Evolutionary conservation across 345 rosid species (phyloP), one percentile per base, ranked within the genome.

Genomic region (Heritiera littoralis): DNA sequence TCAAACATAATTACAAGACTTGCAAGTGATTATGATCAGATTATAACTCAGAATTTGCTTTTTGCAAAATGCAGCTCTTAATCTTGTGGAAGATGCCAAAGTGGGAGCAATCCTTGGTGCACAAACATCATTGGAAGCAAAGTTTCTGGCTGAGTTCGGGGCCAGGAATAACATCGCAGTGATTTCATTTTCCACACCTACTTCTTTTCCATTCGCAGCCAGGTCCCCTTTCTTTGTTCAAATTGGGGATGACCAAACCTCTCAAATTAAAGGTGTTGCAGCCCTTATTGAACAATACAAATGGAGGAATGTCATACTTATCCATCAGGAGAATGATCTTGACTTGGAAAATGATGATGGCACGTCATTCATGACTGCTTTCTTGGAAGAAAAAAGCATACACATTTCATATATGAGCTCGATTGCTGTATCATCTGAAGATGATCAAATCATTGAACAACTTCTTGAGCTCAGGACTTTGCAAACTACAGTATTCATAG

Each of bases 221-320:
- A 28, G 20, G 11, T 13, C 41, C 1, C 59, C 41, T 48, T 70
- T 23, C 74, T 14, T 48, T 70, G 74, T 84, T 69, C 86, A 80
- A 78, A 75, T 75, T 1, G 61, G 82, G 0, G 76, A 82, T 51
- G 87, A 82, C 60, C 76, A 74, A 28, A 14, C 10, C 30, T 79
- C 83, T 1, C 83, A 83, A 66, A 81, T 80, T 2, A 79, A 77
- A 23, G 86, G 85, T 0, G 49, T 81, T 0, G 38, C 76, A 74
- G 32, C 84, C 64, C 73, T 87, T 28, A 7, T 80, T 14, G 52
- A 79, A 49, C 72, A 28, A 23, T 75, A 78, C 77, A 61, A 54
- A 13, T 87, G 88, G 89, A 80, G 66, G 32, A 76, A 49, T 76
- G 84, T 81, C 60, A 72, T 60, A 46, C 64, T 83, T 46, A 55